These are phyloP conservation scores for Apocynum venetum DNA, from an alignment of 257 asterid species.

Conservation along the genomic window DNA sequence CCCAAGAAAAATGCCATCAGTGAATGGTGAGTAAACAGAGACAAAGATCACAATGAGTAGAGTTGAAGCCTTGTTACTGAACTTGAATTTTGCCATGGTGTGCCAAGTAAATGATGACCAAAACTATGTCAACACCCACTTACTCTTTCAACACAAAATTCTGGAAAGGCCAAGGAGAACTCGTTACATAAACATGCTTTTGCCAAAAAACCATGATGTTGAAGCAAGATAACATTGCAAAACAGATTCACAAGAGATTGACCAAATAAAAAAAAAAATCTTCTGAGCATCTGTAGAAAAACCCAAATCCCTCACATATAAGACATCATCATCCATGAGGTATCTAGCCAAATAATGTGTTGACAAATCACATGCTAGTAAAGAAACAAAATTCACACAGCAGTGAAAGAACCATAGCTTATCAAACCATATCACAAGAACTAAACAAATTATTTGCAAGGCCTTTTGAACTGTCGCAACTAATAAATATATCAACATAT, in stretches of 20 bases:
- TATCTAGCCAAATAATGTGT: not conserved
- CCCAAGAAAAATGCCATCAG: conserved; percentile 17
- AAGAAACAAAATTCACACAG: not conserved
- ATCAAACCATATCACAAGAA: not conserved
- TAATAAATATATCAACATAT: not conserved
- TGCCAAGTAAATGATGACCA: not conserved
- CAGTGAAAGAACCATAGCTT: not conserved
- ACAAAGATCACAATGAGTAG: conserved; percentile 25
- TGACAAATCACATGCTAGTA: not conserved
- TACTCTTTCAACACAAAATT: conserved; percentile 1
- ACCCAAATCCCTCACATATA: not conserved
- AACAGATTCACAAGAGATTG: not conserved
- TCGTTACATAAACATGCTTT: not conserved
- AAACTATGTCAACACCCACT: not conserved
- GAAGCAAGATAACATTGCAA: not conserved
- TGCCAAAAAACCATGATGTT: not conserved
- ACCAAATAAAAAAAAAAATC: not conserved
- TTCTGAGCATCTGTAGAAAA: not conserved
- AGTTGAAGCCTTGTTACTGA: conserved; percentile 11
- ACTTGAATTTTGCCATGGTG: conserved; percentile 14
- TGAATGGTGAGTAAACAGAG: conserved; percentile 18
- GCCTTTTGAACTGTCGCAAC: not conserved
- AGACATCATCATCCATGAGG: not conserved
- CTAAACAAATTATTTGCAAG: not conserved
- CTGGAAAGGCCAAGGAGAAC: conserved; percentile 5